phyloP scores from a whole-genome alignment of 164 flowering plant species.

The Cinnamomum chago region DNA sequence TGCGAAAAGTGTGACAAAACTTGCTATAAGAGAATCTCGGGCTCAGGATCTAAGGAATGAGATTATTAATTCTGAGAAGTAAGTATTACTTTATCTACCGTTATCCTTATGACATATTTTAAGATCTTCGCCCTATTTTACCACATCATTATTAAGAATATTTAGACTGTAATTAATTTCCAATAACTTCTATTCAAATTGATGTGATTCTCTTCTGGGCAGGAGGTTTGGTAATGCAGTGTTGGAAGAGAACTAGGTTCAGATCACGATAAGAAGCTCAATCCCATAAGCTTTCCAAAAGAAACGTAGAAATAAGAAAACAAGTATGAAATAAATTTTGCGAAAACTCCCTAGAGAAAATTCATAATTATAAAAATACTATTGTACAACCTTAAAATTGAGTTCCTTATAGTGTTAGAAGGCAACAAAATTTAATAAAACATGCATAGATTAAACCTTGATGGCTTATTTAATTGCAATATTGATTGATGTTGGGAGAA shows the following conservation, averaged over 20 bases:
- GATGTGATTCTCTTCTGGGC: not conserved
- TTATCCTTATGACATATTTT: too few relatives aligned
- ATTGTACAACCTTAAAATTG: not conserved
- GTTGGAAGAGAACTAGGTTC: not conserved
- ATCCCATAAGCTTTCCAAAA: too few relatives aligned
- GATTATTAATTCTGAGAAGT: slow-evolving; percentile 94
- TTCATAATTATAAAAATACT: too few relatives aligned
- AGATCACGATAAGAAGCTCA: too few relatives aligned
- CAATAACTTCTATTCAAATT: not conserved
- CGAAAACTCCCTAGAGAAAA: too few relatives aligned
- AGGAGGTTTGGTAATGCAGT: not conserved
- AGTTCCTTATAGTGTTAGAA: too few relatives aligned
- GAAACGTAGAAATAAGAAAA: too few relatives aligned
- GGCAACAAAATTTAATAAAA: too few relatives aligned
- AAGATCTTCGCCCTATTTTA: not conserved
- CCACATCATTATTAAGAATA: not conserved
- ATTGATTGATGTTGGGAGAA: too few relatives aligned
- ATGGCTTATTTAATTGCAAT: too few relatives aligned
- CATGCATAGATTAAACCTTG: too few relatives aligned
- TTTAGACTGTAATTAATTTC: not conserved
- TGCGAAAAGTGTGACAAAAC: slow-evolving; percentile 76
- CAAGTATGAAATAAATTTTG: too few relatives aligned
- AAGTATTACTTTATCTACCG: slow-evolving; percentile 26
- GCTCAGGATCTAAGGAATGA: slow-evolving; percentile 96
- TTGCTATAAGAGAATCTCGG: slow-evolving; percentile 81